Evolutionary conservation across 2,329 filamentous ascomycete species (phyloP).

Genomic region (Lanzia echinophila): DNA sequence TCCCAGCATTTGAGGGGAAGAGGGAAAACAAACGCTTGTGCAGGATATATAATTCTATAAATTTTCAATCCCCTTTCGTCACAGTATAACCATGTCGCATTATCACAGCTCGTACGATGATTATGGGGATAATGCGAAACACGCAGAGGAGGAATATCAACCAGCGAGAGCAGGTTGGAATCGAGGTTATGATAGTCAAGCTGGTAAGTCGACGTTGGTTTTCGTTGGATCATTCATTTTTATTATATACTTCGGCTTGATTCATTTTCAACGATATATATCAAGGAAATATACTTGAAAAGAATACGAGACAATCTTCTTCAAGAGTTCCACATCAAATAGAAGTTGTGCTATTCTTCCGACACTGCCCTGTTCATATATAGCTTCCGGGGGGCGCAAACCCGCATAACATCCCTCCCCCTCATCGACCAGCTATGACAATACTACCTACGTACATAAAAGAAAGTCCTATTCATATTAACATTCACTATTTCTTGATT

Average conservation of each 20-base stretch:
- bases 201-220: not conserved
- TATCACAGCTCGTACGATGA: not conserved
- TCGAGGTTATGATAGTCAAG: not conserved
- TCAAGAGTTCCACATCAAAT: not conserved
- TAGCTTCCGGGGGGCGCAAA: too few species aligned
- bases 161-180: slow-evolving; percentile 7
- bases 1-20: not conserved
- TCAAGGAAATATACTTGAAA: not conserved
- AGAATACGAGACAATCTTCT: too few species aligned
- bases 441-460: not conserved
- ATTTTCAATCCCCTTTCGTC: not conserved
- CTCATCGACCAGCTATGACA: not conserved
- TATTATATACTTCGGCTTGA: not conserved
- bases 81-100: not conserved
- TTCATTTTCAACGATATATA: not conserved
- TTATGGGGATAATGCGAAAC: not conserved
- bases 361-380: not conserved
- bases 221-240: not conserved
- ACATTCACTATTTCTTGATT: not conserved
- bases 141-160: slow-evolving; percentile 2
- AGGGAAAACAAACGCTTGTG: not conserved
- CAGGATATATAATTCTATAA: not conserved
- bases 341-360: not conserved
- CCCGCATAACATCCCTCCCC: too few species aligned
- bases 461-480: not conserved